Evolutionary conservation across 2,329 filamentous ascomycete species (phyloP).

Genomic region (Teratosphaeriaceae sp.): DNA sequence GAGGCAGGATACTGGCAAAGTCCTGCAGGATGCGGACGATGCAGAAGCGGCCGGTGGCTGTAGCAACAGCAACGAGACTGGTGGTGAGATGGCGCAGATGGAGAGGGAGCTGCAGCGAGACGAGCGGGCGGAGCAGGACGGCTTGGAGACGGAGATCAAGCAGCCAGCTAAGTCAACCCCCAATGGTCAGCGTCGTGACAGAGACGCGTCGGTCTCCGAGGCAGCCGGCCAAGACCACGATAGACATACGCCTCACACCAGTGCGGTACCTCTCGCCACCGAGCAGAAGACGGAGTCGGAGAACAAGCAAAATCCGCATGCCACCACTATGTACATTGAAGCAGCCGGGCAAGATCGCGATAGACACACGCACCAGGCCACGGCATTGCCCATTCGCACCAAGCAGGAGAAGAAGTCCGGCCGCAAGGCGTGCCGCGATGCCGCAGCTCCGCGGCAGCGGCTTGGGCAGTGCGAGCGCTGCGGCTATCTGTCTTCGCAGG

Average conservation of each 20-base stretch:
- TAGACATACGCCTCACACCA: too few species aligned
- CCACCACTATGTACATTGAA: not conserved
- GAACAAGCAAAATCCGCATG: too few species aligned
- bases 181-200: conserved; percentile 3
- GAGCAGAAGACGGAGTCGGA: too few species aligned
- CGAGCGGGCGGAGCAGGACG: conserved; percentile 48
- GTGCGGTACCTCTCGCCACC: too few species aligned
- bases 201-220: too few species aligned
- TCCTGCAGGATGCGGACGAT: conserved; percentile 20
- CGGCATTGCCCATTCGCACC: conserved; percentile 22
- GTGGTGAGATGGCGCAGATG: conserved; percentile 75
- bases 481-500: conserved; percentile 92
- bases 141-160: conserved; percentile 60
- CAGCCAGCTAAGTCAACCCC: conserved; percentile 14
- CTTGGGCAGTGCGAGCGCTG: conserved; percentile 80
- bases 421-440: conserved; percentile 10
- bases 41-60: conserved; percentile 68
- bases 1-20: conserved; percentile 25
- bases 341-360: conserved; percentile 7
- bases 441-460: conserved; percentile 52
- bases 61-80: conserved; percentile 57
- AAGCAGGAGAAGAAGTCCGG: conserved; percentile 27
- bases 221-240: too few species aligned
- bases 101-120: conserved; percentile 64
- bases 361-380: not conserved